These are phyloP conservation scores for Yamadazyma phyllophila DNA, from an alignment of 805 yeast genomes.

Conservation along the genomic window DNA sequence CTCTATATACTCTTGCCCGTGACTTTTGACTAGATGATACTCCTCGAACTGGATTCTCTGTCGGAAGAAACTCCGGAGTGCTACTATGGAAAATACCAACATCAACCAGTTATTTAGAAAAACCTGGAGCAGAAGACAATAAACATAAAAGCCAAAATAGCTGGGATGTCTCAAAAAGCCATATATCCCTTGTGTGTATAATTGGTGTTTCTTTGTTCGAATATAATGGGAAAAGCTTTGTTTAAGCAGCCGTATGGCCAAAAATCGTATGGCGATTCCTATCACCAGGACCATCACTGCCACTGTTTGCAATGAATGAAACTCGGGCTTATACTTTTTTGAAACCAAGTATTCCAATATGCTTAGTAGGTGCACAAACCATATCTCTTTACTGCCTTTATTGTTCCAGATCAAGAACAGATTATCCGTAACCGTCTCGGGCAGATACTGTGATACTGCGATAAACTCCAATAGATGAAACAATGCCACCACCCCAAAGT, in stretches of 20 bases:
- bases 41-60: constrained; percentile 36
- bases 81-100: constrained; percentile 15
- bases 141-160: constrained; percentile 36
- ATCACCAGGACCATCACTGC: constrained; percentile 18
- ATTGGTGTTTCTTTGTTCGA: constrained; percentile 16
- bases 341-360: neutral
- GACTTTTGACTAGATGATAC: constrained; percentile 24
- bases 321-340: neutral
- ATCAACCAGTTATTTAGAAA: constrained; percentile 23
- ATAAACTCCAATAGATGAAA: constrained; percentile 26
- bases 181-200: constrained; percentile 36
- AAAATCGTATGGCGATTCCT: constrained; percentile 27
- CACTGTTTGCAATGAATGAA: neutral
- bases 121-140: constrained; percentile 31
- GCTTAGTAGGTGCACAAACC: constrained; percentile 27
- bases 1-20: constrained; percentile 26
- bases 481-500: neutral
- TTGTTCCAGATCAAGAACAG: constrained; percentile 38
- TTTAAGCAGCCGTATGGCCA: constrained; percentile 35
- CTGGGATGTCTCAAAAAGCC: constrained; percentile 34
- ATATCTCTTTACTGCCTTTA: constrained; percentile 29
- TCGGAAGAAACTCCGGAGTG: constrained; percentile 26
- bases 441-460: constrained; percentile 24
- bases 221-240: constrained; percentile 35
- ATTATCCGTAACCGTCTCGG: constrained; percentile 20